phyloP scores from a whole-genome alignment of 1,139 yeast species.

The Yamadazyma trypodendri region DNA sequence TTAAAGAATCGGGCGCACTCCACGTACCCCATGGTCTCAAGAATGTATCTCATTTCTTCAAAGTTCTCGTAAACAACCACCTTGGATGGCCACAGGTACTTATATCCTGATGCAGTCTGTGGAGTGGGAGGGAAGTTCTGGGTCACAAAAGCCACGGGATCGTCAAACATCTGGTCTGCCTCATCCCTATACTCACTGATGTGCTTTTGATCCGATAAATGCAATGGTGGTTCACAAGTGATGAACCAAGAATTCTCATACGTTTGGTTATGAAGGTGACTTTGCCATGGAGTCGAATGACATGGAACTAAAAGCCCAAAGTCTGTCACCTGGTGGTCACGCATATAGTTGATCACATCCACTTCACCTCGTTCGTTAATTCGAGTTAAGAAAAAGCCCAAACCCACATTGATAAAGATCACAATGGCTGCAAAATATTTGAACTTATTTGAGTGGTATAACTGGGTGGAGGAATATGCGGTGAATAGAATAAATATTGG shows the following conservation, averaged over 20 bases:
- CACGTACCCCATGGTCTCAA: conserved; percentile 43
- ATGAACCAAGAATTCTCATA: conserved; percentile 62
- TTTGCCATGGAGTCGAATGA: conserved; percentile 96
- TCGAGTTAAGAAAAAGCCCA: conserved; percentile 55
- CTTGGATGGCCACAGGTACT: conserved; percentile 67
- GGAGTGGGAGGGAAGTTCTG: conserved; percentile 15
- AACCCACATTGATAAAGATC: conserved; percentile 38
- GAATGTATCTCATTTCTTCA: conserved; percentile 41
- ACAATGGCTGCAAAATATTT: conserved; percentile 14
- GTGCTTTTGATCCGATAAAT: conserved; percentile 24
- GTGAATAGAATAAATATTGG: conserved; percentile 56
- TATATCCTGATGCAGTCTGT: conserved; percentile 13
- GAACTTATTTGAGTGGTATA: conserved; percentile 5
- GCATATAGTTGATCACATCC: conserved; percentile 57
- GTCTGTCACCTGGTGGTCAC: conserved; percentile 33
- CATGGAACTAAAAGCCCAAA: conserved; percentile 91
- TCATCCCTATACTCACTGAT: conserved; percentile 68
- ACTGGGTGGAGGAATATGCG: conserved; percentile 12
- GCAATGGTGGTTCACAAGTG: conserved; percentile 90
- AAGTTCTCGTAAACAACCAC: conserved; percentile 70
- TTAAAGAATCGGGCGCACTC: conserved; percentile 66
- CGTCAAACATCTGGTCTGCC: conserved; percentile 76
- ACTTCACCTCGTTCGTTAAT: conserved; percentile 86
- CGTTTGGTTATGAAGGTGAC: conserved; percentile 65
- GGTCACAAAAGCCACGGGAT: conserved; percentile 55